Percentiles rank a stretch among this genome's conserved stretches.
Evolutionary conservation across 345 rosid genomes (phyloP).

Genomic region (Populus pruinosa): DNA sequence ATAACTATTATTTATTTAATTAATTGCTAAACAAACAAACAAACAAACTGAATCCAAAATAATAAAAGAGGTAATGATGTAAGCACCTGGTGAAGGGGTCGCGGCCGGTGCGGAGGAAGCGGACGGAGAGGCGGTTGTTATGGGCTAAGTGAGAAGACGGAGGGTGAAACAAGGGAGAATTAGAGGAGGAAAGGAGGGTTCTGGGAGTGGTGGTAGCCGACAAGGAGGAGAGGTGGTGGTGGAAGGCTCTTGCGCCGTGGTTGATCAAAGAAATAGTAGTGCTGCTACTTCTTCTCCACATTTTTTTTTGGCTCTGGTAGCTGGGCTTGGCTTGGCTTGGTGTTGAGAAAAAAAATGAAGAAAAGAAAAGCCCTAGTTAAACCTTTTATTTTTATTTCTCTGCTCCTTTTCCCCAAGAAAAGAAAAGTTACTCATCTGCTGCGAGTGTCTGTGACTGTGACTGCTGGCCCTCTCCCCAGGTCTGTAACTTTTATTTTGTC

Average conservation of each 20-base stretch:
- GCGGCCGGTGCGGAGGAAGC: slow-evolving; percentile 45
- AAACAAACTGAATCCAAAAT: neutral
- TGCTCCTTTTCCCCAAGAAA: too few relatives aligned
- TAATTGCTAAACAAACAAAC: neutral
- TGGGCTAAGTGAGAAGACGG: neutral
- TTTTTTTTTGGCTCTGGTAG: neutral
- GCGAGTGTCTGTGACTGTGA: too few relatives aligned
- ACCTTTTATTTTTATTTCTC: too few relatives aligned
- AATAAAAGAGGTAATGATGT: neutral
- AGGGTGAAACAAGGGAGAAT: neutral
- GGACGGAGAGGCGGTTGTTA: slow-evolving; percentile 29
- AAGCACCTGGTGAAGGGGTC: slow-evolving; percentile 38
- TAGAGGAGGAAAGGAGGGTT: neutral
- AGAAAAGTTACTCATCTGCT: too few relatives aligned
- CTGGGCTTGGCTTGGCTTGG: neutral
- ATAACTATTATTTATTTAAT: slow-evolving; percentile 30
- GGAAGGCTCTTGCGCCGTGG: neutral
- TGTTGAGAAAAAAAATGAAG: neutral
- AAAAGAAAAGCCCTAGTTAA: too few relatives aligned
- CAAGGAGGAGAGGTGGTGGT: neutral
- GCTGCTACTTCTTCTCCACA: neutral
- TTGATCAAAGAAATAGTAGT: neutral
- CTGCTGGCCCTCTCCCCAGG: too few relatives aligned
- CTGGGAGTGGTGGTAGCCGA: neutral
- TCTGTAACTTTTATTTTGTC: too few relatives aligned